These are phyloP conservation scores for Chytriomyces sp. DNA, from an alignment of 192 early-diverging fungal genomes.

Conservation along the genomic window DNA sequence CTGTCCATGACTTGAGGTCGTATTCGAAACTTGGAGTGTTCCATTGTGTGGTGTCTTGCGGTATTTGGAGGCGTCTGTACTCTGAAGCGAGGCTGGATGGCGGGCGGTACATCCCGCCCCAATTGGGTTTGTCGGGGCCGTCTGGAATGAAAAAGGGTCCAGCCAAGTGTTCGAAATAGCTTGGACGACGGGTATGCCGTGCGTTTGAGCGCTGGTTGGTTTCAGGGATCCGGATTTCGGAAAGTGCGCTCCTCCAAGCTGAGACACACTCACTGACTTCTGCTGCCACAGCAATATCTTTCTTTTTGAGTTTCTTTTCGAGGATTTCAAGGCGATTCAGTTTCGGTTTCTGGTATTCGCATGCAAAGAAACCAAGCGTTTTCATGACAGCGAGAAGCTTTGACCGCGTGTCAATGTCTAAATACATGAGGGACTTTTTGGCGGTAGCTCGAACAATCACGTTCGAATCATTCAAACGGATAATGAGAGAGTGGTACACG, in stretches of 20 bases:
- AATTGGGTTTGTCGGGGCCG: conserved; percentile 1
- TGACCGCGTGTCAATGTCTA: conserved; percentile 42
- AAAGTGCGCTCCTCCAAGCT: conserved; percentile 5
- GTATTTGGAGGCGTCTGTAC: not conserved
- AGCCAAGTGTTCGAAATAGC: conserved; percentile 54
- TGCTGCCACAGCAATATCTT: conserved; percentile 23
- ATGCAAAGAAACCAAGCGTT: conserved; percentile 37
- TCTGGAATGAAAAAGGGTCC: conserved; percentile 54
- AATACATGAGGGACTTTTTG: conserved; percentile 36
- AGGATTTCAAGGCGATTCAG: conserved; percentile 8
- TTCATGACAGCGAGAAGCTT: conserved; percentile 42
- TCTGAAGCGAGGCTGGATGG: not conserved
- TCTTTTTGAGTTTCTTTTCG: conserved; percentile 13
- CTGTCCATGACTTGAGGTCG: not conserved
- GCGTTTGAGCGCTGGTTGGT: not conserved
- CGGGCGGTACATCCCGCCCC: not conserved
- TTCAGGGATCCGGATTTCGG: not conserved
- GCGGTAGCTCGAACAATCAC: conserved; percentile 41
- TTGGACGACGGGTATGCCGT: conserved; percentile 34
- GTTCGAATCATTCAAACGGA: conserved; percentile 40
- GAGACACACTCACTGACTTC: conserved; percentile 14
- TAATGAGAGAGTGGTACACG: conserved; percentile 39
- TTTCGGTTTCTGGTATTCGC: not conserved
- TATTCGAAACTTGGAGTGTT: not conserved
- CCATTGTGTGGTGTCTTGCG: not conserved